Evolutionary conservation across 2,329 filamentous ascomycete species (phyloP).

Genomic region (Epichloe sibirici): DNA sequence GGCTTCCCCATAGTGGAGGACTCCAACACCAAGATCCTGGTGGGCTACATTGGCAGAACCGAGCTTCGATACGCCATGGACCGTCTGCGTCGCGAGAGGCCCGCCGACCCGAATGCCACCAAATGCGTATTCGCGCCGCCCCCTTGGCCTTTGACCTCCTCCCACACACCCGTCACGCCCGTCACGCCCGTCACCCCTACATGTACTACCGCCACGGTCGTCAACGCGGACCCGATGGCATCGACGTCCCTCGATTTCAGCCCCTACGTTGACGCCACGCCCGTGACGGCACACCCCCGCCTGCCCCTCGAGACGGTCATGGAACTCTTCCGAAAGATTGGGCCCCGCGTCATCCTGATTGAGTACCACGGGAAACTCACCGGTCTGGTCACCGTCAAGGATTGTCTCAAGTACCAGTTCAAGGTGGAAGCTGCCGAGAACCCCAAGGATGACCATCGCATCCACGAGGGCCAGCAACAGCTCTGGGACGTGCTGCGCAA

Average conservation of each 20-base stretch:
- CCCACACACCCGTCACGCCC: constrained; percentile 28
- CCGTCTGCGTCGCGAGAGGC: constrained; percentile 57
- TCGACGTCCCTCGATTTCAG: constrained; percentile 62
- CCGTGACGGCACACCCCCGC: constrained; percentile 80
- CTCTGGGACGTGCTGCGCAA: constrained; percentile 48
- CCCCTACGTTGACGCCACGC: constrained; percentile 79
- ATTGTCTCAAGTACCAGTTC: constrained; percentile 95
- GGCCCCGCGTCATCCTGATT: constrained; percentile 81
- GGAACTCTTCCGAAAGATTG: constrained; percentile 98
- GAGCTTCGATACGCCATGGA: constrained; percentile 87
- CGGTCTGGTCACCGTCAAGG: constrained; percentile 89
- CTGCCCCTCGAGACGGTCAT: constrained; percentile 92
- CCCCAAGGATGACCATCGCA: constrained; percentile 44
- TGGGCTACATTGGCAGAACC: constrained; percentile 87
- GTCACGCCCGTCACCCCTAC: too few species aligned
- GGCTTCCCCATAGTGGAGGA: constrained; percentile 89
- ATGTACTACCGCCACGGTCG: constrained; percentile 39
- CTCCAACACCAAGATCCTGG: constrained; percentile 52
- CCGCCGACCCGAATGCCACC: constrained; percentile 54
- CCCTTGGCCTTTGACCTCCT: constrained; percentile 11
- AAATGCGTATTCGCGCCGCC: constrained; percentile 60
- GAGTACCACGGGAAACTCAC: constrained; percentile 76
- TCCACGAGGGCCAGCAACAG: constrained; percentile 48
- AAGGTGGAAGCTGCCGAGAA: constrained; percentile 82
- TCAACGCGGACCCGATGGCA: constrained; percentile 43